Evolutionary conservation across 495 filamentous ascomycete genomes (phyloP), one percentile per base, ranked within the genome.

Genomic region (Aspergillus sclerotiicarbonarius): DNA sequence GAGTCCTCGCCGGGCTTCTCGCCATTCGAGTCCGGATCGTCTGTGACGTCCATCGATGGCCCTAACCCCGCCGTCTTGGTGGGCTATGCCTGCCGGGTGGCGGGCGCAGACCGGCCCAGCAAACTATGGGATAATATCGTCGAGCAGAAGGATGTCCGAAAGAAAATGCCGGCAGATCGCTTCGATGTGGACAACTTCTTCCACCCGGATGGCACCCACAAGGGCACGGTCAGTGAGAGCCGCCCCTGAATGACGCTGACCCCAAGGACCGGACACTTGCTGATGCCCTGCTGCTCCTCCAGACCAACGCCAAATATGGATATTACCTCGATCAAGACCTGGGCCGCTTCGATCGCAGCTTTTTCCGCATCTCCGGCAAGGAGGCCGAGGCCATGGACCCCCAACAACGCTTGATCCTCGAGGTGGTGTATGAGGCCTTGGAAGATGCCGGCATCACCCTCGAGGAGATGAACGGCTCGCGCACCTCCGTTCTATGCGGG

Each of bases 351-450:
- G 85, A 88, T 59, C 74, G 83, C 0, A 54, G 66, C 9, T 84
- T 88, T 60, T 88, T 87, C 66, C 77, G 76, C 47, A 82, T 87
- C 58, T 69, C 72, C 1, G 72, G 76, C 0, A 73, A 71, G 16
- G 85, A 88, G 54, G 84, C 84, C 6, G 74, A 54, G 65, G 63
- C 64, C 4, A 77, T 82, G 70, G 79, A 82, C 49, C 79, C 79
- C 1, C 73, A 79, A 49, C 78, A 80, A 52, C 63, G 80, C 10
- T 62, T 84, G 5, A 66, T 85, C n/a, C 72, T 90, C 8, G 86
- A 88, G 61, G 67, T 76, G 2, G 73, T 79, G 12, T 89, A 86
- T 47, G 83, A 88, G 57, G 79, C 78, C 0, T 67, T 88, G 13
- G 84, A 89, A 21, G 71, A 65, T 51, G 71, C 69, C 12, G 73